Conservation (phyloP, 2,329 filamentous ascomycete species). For the Cladosporium sp. region DNA sequence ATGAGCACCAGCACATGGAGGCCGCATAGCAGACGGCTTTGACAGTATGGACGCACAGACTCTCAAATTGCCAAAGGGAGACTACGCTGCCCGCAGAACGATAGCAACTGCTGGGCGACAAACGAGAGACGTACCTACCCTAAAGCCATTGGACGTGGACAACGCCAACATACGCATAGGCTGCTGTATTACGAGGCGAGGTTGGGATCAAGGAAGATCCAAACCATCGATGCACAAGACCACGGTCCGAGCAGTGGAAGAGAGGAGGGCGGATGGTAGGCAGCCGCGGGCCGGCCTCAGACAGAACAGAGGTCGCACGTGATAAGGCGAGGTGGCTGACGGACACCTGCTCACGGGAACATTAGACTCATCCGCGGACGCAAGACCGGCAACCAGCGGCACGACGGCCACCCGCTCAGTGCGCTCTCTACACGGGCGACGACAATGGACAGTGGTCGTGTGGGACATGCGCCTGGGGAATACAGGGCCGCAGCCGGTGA, state of each 20-base stretch:
- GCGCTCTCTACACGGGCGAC: background rate
- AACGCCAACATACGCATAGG: conserved; percentile 6
- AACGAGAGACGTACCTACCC: conserved; percentile 4
- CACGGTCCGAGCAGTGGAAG: conserved; percentile 7
- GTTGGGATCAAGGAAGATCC: conserved; percentile 9
- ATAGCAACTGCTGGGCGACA: conserved; percentile 9
- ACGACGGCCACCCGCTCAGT: conserved; percentile 1
- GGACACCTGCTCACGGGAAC: conserved; percentile 6
- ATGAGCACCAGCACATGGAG: conserved; percentile 13
- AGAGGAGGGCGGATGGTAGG: background rate
- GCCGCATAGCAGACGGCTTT: conserved; percentile 8
- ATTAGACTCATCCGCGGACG: background rate
- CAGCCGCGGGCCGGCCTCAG: conserved; percentile 4
- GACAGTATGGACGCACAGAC: conserved; percentile 12
- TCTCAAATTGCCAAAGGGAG: background rate
- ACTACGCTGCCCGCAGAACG: too few species aligned
- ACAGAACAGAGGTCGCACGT: background rate
- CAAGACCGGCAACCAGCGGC: conserved; percentile 3
- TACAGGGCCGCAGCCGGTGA: conserved; percentile 11
- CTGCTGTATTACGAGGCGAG: conserved; percentile 6
- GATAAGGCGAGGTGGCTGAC: background rate
- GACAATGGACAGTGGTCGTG: too few species aligned
- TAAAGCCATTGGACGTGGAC: conserved; percentile 6
- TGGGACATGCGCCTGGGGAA: conserved; percentile 7
- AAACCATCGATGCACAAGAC: background rate